Evolutionary conservation across 1,139 yeast genomes (phyloP), one percentile per base, ranked within the genome.

Genomic region (Insectozyma bohioensis): DNA sequence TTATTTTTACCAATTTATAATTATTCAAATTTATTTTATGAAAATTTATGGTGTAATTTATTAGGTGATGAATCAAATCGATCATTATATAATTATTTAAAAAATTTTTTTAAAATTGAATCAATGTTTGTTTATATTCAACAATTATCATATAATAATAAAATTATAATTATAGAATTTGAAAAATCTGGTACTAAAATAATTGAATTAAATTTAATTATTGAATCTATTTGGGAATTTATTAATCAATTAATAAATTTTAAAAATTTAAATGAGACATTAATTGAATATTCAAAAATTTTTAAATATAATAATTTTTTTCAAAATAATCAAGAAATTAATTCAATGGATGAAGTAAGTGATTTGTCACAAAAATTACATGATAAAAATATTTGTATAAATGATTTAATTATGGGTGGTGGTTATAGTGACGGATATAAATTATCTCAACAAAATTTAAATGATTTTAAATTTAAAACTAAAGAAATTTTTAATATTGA

Each of bases 1-100:
- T 34, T 74, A 5, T 20, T 65, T 3, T 69, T 72, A 42, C 79
- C 80, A 0, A 33, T 56, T 3, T 24, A 19, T 20, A 21, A 24
- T 6, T 18, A 31, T 12, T 19, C 24, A 11, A 30, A 33, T 24
- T 33, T 49, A 6, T 53, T 65, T 15, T 67, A 60, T 30, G 55
- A 59, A 16, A 55, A 55, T 11, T 53, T 68, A 5, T 80, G 85
- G 84, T 64, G 78, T 34, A 72, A 72, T 33, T 32, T 80, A 0
- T 54, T 81, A 27, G 90, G 90, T 1, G 82, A 78, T 48, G 90
- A 83, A 54, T 54, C 61, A 2, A 36, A 46, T 2, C 70, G 69
- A 0, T 74, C 86, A 0, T 54, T 67, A 22, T 65, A 63, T 44
- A 51, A 58, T 31, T 55, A 41, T 35, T 55, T 71, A 13, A 34